Percentiles rank a stretch among this genome's conserved stretches.
Evolutionary conservation across 306 rosid genomes (phyloP).

Genomic region (Rosa rugosa): DNA sequence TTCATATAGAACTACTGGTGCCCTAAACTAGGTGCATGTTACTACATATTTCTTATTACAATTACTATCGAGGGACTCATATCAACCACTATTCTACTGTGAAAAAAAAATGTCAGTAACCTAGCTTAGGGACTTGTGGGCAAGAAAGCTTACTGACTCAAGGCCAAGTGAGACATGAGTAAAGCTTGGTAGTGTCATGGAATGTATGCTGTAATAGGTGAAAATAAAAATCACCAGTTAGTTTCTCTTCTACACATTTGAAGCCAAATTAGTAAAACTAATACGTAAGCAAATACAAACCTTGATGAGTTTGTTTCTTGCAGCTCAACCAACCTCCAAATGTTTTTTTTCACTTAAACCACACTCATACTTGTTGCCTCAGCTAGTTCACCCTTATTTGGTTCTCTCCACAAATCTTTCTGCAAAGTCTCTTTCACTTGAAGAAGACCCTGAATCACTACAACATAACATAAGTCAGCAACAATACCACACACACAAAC

Average conservation of each 20-base stretch:
- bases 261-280: background rate
- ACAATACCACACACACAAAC: background rate
- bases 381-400: slow-evolving; percentile 65
- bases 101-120: slow-evolving; percentile 10
- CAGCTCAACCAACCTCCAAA: slow-evolving; percentile 78
- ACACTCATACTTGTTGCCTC: slow-evolving; percentile 50
- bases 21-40: background rate
- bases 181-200: slow-evolving; percentile 88
- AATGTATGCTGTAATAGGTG: slow-evolving; percentile 76
- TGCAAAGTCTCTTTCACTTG: slow-evolving; percentile 64
- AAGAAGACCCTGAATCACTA: slow-evolving; percentile 50
- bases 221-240: slow-evolving; percentile 22
- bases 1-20: no score
- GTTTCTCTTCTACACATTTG: background rate
- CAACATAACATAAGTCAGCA: slow-evolving; percentile 5
- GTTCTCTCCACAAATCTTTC: slow-evolving; percentile 55
- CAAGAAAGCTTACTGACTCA: slow-evolving; percentile 63
- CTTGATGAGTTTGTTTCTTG: slow-evolving; percentile 91
- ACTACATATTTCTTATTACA: no score
- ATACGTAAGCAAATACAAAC: slow-evolving; percentile 27
- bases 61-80: background rate
- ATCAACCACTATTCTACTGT: slow-evolving; percentile 11
- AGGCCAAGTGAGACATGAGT: slow-evolving; percentile 89
- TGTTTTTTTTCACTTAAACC: slow-evolving; percentile 52
- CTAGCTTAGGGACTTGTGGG: background rate